Evolutionary conservation across 2,329 filamentous ascomycete species (phyloP).

Genomic region (Neoarthrinium moseri): DNA sequence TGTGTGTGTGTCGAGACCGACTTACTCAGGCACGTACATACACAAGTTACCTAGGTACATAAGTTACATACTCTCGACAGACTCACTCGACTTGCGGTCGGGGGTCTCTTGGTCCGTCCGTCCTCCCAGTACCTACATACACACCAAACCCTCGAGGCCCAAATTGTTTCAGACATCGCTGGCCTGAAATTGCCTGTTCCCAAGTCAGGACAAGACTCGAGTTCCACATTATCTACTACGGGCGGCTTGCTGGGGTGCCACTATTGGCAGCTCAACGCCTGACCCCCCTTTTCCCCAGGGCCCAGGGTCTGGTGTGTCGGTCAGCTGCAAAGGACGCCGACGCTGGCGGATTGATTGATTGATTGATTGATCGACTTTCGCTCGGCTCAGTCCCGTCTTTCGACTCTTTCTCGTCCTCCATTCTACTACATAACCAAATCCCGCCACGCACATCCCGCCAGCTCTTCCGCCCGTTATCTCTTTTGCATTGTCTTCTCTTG

Average conservation of each 20-base stretch:
- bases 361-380: not conserved
- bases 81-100: no score
- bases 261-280: conserved; percentile 12
- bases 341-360: conserved; percentile 1
- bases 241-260: not conserved
- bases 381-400: not conserved
- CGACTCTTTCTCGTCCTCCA: not conserved
- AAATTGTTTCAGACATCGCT: conserved; percentile 7
- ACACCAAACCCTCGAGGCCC: no score
- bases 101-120: no score
- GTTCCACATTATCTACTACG: no score
- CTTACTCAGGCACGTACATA: no score
- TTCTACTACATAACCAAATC: not conserved
- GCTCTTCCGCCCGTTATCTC: not conserved
- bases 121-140: no score
- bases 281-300: conserved; percentile 22
- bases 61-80: no score
- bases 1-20: no score
- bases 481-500: not conserved
- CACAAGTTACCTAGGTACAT: no score
- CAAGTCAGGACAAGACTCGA: conserved; percentile 8
- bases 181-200: conserved; percentile 4
- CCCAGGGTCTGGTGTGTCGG: conserved; percentile 3
- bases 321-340: not conserved
- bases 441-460: not conserved